A percentile compares a stretch with the other conserved stretches of the same genome.
phyloP scores from a whole-genome alignment of 208 protist genomes.

The Trypanosomatidae sp. region DNA sequence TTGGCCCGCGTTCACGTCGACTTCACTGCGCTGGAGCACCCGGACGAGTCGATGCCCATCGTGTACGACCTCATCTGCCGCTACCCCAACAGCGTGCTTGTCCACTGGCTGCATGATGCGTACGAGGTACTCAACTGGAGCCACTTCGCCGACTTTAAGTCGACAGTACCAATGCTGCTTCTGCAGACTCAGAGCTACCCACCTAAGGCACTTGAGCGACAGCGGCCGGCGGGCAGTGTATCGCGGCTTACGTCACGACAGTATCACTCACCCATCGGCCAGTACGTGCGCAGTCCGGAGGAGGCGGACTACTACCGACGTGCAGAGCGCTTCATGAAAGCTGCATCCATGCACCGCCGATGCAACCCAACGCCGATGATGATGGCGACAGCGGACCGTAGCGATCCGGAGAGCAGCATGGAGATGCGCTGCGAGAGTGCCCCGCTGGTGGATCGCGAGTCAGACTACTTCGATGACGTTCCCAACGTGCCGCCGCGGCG shows the following conservation, averaged over 20 bases:
- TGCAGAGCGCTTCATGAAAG: constrained; percentile 15
- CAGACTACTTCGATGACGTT: constrained; percentile 25
- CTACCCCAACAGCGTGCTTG: constrained; percentile 78
- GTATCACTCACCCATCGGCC: constrained; percentile 32
- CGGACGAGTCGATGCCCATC: constrained; percentile 82
- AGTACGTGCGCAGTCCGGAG: constrained; percentile 18
- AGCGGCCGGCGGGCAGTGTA: constrained; percentile 24
- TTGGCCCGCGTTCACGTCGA: constrained; percentile 82
- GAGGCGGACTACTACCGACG: constrained; percentile 35
- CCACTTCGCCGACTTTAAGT: constrained; percentile 67
- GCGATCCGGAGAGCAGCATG: neutral
- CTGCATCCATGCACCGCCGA: constrained; percentile 13
- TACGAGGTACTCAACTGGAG: constrained; percentile 89
- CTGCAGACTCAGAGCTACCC: constrained; percentile 73
- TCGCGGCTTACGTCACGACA: constrained; percentile 27
- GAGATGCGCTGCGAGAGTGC: constrained; percentile 14
- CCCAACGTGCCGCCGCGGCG: constrained; percentile 11
- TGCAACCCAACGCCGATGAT: constrained; percentile 16
- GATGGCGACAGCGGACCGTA: neutral
- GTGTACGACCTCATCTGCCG: constrained; percentile 73
- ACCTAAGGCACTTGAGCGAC: constrained; percentile 26
- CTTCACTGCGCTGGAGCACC: constrained; percentile 88
- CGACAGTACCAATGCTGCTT: constrained; percentile 69
- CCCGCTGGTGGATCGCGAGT: constrained; percentile 16
- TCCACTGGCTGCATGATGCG: constrained; percentile 89